phyloP scores from a whole-genome alignment of 1,284 basidiomycete genomes.

The Ustilago hordei region DNA sequence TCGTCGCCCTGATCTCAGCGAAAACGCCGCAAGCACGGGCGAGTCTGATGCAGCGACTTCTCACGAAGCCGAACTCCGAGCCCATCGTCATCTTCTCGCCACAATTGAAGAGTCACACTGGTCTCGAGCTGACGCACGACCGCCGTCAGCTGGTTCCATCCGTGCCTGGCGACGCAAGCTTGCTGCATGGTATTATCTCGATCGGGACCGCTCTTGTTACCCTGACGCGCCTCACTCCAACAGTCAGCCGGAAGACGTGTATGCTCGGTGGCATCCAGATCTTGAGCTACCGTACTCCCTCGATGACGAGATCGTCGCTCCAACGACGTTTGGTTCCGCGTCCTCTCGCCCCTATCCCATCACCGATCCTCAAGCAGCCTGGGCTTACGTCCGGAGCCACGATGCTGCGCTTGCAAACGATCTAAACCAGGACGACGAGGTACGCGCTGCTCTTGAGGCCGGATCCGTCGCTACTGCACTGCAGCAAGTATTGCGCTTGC shows the following conservation, averaged over 20 bases:
- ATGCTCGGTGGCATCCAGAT: conserved; percentile 38
- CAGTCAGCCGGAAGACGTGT: conserved; percentile 14
- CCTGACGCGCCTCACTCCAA: conserved; percentile 14
- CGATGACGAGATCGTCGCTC: conserved; percentile 32
- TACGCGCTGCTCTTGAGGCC: conserved; percentile 22
- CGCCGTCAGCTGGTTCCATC: conserved; percentile 21
- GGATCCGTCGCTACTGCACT: conserved; percentile 15
- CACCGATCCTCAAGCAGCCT: conserved; percentile 19
- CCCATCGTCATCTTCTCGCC: conserved; percentile 32
- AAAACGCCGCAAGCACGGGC: not conserved
- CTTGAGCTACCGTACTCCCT: conserved; percentile 35
- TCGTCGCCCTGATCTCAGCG: conserved; percentile 8
- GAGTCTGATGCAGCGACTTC: not conserved
- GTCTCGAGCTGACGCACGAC: conserved; percentile 10
- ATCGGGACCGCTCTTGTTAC: conserved; percentile 25
- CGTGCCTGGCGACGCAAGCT: conserved; percentile 44
- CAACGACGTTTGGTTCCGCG: conserved; percentile 5
- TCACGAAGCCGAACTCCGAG: conserved; percentile 19
- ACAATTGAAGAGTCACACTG: conserved; percentile 42
- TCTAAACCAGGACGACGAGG: conserved; percentile 26
- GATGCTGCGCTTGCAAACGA: conserved; percentile 9
- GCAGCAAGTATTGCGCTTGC: conserved; percentile 7
- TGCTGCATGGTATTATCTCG: conserved; percentile 40
- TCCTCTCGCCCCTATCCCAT: conserved; percentile 35
- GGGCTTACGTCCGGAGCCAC: conserved; percentile 28